A percentile compares a stretch with the other conserved stretches of the same genome.
Conservation (phyloP, 805 yeast species). For the Wickerhamiella domercqiae region DNA sequence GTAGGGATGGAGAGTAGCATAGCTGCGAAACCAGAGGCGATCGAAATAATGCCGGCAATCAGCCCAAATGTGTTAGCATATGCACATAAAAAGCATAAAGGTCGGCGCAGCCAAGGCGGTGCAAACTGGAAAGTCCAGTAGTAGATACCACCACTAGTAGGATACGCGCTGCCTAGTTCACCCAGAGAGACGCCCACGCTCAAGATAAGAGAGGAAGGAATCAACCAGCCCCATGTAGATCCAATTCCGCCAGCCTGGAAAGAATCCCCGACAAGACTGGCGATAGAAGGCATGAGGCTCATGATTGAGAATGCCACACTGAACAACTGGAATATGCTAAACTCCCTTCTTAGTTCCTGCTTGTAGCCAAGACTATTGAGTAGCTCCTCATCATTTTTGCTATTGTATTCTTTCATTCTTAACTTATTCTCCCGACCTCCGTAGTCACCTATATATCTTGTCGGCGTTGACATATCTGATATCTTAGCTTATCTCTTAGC, state of each 20-base stretch:
- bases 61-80: constrained; percentile 53
- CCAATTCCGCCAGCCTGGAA: constrained; percentile 50
- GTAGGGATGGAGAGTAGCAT: constrained; percentile 24
- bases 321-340: constrained; percentile 47
- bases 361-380: constrained; percentile 48
- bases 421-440: too few species aligned
- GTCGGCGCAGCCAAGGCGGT: constrained; percentile 36
- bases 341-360: constrained; percentile 47
- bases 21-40: constrained; percentile 43
- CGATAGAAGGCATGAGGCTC: constrained; percentile 49
- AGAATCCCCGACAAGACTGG: constrained; percentile 39
- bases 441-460: too few species aligned
- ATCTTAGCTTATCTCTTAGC: too few species aligned
- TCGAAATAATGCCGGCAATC: constrained; percentile 50
- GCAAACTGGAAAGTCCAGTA: constrained; percentile 56
- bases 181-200: constrained; percentile 49
- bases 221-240: constrained; percentile 60
- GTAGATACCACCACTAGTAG: constrained; percentile 64
- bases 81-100: constrained; percentile 49
- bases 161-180: constrained; percentile 51
- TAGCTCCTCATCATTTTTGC: constrained; percentile 19
- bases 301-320: constrained; percentile 60
- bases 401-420: background rate
- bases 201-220: constrained; percentile 40
- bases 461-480: too few species aligned